Percentiles rank a stretch among this genome's conserved stretches.
Evolutionary conservation across 768 basidiomycete species (phyloP).

Genomic region (Mycena galericulata): DNA sequence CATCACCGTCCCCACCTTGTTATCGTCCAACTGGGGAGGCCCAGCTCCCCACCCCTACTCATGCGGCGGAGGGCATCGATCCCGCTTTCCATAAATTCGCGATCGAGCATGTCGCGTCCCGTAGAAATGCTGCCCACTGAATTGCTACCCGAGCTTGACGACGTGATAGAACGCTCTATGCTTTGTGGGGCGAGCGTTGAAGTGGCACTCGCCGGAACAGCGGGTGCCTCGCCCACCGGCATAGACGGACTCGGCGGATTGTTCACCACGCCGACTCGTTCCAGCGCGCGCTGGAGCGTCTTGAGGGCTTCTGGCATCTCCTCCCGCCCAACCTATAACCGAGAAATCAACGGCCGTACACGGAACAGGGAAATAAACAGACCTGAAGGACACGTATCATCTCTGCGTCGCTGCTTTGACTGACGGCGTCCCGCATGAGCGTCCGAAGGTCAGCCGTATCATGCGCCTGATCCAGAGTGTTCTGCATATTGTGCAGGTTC

Average conservation of each 20-base stretch:
- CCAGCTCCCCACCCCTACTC: constrained; percentile 55
- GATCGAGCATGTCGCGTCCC: constrained; percentile 65
- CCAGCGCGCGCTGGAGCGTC: constrained; percentile 63
- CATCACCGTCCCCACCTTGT: constrained; percentile 57
- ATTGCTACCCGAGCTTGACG: constrained; percentile 33
- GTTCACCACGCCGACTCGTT: constrained; percentile 35
- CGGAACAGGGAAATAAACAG: constrained; percentile 15
- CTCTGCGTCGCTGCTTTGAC: constrained; percentile 54
- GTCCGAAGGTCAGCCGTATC: constrained; percentile 42
- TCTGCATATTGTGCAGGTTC: constrained; percentile 41
- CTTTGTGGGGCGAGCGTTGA: constrained; percentile 22
- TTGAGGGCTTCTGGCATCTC: constrained; percentile 69
- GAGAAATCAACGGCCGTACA: neutral
- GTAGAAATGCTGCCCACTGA: constrained; percentile 24
- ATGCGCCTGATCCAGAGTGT: constrained; percentile 52
- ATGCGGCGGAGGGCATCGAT: constrained; percentile 78
- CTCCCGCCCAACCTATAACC: constrained; percentile 56
- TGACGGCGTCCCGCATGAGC: constrained; percentile 55
- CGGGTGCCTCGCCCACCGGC: constrained; percentile 1
- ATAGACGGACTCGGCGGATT: constrained; percentile 27
- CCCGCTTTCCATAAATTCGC: constrained; percentile 77
- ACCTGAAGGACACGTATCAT: constrained; percentile 59
- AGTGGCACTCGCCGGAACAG: neutral
- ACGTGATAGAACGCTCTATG: constrained; percentile 34
- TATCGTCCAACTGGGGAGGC: constrained; percentile 81